Base-by-base conservation (phyloP, 768 basidiomycete genomes). In the Coprinellus micaceus region DNA sequence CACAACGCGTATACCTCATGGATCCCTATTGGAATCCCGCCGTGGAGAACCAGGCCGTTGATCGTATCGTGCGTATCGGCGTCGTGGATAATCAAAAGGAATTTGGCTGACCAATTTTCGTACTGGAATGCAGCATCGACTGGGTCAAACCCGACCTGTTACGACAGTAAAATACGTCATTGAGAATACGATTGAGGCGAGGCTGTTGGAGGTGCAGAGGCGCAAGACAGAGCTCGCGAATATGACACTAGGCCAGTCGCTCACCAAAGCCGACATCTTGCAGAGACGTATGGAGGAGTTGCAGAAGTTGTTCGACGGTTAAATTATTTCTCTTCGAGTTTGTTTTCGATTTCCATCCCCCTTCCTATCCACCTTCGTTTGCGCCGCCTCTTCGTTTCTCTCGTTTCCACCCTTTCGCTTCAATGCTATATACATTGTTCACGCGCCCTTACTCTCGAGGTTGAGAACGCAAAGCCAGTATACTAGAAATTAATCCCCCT, bases 1-100 rank as follows among this genome's bases (percentile, higher is more conserved):
- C 96, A 46, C 91, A 88, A 66, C 90, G 87, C 53, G 94, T 91
- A 17, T 98, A 97, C 70, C 74, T 99, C 41, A 94, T 98, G 85
- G 94, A 98, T 73, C 94, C 94, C 40, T 98, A 97, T 70, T 98
- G 94, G 94, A 97, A 97, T 64, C 94, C 94, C 15, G 94, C 94
- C 19, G 94, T 95, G 4, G 94, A 98, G 74, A 94, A 97, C 66
- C 96, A 98, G 72, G 96, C 95, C 19, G 92, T 98, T 26, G 97
- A 99, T 73, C 91, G 96, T 51, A 96, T 97, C 61, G 94, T 97
- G 64, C 71, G 90, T 79, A 9, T n/a, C n/a, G n/a, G n/a, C n/a
- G n/a, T n/a, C n/a, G n/a, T n/a, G n/a, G n/a, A n/a, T n/a, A n/a
- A n/a, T n/a, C n/a, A n/a, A n/a, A n/a, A n/a, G 13, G 52, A 22